Percentiles rank a stretch among this genome's conserved stretches.
phyloP scores from a whole-genome alignment of 495 filamentous ascomycete species.

The Aspergillus indologenus region DNA sequence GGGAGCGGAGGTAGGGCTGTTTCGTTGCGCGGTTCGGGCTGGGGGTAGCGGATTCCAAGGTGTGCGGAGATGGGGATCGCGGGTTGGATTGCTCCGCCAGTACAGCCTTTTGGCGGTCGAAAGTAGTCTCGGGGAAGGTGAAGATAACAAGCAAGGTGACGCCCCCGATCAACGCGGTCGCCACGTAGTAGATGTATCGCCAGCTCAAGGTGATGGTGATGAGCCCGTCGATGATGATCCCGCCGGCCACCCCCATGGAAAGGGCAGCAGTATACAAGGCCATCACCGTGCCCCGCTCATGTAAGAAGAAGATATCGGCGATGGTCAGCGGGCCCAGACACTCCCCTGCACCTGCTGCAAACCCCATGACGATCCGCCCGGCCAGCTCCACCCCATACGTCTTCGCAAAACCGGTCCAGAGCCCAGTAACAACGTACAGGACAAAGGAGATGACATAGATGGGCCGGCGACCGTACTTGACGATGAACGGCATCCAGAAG shows the following conservation, averaged over 20 bases:
- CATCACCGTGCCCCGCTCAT: slow-evolving; percentile 51
- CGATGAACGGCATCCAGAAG: slow-evolving; percentile 53
- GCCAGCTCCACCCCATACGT: slow-evolving; percentile 42
- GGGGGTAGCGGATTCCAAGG: too few relatives aligned
- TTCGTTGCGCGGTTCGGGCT: neutral
- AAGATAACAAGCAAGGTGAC: slow-evolving; percentile 45
- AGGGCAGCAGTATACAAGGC: slow-evolving; percentile 49
- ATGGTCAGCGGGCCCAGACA: slow-evolving; percentile 52
- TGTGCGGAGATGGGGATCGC: too few relatives aligned
- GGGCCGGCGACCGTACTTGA: slow-evolving; percentile 54
- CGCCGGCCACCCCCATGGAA: slow-evolving; percentile 41
- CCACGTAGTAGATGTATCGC: slow-evolving; percentile 51
- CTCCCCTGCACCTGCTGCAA: slow-evolving; percentile 52
- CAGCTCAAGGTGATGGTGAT: slow-evolving; percentile 49
- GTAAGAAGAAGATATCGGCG: slow-evolving; percentile 56
- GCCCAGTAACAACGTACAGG: slow-evolving; percentile 38
- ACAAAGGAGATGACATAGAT: slow-evolving; percentile 49
- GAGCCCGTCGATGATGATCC: slow-evolving; percentile 48
- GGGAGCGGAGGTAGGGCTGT: slow-evolving; percentile 31
- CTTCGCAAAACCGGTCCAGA: slow-evolving; percentile 47
- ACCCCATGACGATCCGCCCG: slow-evolving; percentile 48
- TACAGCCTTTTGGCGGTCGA: slow-evolving; percentile 12
- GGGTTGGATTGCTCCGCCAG: neutral
- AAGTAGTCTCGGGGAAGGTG: slow-evolving; percentile 54
- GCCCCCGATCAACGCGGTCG: slow-evolving; percentile 40